phyloP scores from a whole-genome alignment of 148 eudicot species.

The Cornus kousa region DNA sequence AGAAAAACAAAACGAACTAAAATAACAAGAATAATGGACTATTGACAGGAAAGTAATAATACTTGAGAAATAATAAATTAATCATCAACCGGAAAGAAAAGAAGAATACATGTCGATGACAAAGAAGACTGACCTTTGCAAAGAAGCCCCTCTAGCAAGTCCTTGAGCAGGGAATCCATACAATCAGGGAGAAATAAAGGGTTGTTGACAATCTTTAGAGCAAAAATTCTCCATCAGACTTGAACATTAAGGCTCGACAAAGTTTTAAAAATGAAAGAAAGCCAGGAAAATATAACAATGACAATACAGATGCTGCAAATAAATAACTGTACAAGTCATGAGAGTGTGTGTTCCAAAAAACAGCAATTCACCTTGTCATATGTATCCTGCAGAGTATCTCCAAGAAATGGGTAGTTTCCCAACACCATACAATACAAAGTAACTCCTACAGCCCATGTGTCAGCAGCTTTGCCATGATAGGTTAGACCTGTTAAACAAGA shows the following conservation, averaged over 20 bases:
- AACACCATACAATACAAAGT: constrained; percentile 79
- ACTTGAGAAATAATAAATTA: neutral
- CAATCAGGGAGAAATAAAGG: constrained; percentile 56
- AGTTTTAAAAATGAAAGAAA: neutral
- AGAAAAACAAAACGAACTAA: neutral
- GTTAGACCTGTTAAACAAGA: constrained; percentile 53
- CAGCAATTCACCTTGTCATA: constrained; percentile 71
- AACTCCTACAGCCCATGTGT: constrained; percentile 96
- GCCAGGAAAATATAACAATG: neutral
- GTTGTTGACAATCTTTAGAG: constrained; percentile 69
- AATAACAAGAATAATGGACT: neutral
- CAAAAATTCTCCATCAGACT: constrained; percentile 17
- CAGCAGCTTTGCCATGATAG: constrained; percentile 87
- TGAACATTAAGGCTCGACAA: neutral
- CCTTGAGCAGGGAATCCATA: constrained; percentile 54
- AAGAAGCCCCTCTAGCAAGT: constrained; percentile 83
- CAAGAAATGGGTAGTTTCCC: constrained; percentile 91
- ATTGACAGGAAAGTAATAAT: neutral
- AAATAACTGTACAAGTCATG: neutral
- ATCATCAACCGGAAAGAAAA: neutral
- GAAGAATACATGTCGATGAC: neutral
- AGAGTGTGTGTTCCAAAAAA: neutral
- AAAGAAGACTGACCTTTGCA: constrained; percentile 72
- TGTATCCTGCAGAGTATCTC: constrained; percentile 91
- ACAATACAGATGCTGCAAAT: neutral